A percentile compares a stretch with the other conserved stretches of the same genome.
Evolutionary conservation across 176 grass and related monocot species (phyloP).

Genomic region (Rhynchospora tenuis): DNA sequence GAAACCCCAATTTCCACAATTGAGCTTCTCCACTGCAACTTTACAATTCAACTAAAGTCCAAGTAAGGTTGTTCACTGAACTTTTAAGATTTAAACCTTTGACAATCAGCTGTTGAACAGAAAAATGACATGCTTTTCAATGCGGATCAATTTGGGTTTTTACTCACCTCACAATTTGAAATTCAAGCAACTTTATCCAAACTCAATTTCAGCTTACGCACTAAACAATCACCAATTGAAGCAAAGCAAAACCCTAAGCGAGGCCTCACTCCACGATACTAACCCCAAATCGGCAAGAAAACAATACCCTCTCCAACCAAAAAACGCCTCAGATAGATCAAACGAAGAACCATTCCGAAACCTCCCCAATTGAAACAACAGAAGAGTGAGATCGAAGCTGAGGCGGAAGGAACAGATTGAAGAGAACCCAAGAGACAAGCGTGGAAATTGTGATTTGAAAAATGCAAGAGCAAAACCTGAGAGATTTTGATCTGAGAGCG

Average conservation of each 20-base stretch:
- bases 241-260: slow-evolving; percentile 19
- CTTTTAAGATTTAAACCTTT: neutral
- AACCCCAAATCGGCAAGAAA: slow-evolving; percentile 28
- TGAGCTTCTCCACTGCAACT: neutral
- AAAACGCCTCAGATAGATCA: slow-evolving; percentile 26
- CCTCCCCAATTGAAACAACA: slow-evolving; percentile 18
- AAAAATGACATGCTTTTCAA: neutral
- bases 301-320: slow-evolving; percentile 35
- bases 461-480: slow-evolving; percentile 11
- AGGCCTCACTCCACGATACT: slow-evolving; percentile 20
- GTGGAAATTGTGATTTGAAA: slow-evolving; percentile 7
- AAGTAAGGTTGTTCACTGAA: neutral
- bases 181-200: neutral
- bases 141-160: neutral
- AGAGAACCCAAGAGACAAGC: neutral
- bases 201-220: neutral
- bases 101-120: neutral
- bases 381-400: slow-evolving; percentile 32
- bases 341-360: slow-evolving; percentile 24
- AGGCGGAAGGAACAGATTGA: slow-evolving; percentile 2
- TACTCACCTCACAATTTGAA: neutral
- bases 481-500: neutral
- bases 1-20: slow-evolving; percentile 1
- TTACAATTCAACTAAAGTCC: neutral
- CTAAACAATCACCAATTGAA: slow-evolving; percentile 3